Evolutionary conservation across 257 asterid species (phyloP), one percentile per base, ranked within the genome.

Genomic region (Hygrophila difformis): DNA sequence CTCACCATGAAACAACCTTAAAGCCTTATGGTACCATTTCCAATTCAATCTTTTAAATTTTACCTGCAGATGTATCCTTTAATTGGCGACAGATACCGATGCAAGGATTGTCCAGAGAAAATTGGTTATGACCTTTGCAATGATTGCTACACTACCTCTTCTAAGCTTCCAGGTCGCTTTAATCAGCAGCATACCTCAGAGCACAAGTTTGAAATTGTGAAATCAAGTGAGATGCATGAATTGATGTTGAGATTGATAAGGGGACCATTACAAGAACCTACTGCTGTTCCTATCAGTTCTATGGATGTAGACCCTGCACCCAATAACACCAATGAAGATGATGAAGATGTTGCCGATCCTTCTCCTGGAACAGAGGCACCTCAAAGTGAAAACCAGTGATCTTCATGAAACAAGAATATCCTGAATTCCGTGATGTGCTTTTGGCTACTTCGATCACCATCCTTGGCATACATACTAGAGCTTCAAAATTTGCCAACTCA

Each of bases 171-270:
- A 6, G 84, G 84, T 14, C 66, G 88, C 21, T 78, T 75, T 44
- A 78, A 69, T 46, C 88, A 75, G 63, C 76, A 72, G 49, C 88
- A 78, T 63, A 72, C 83, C 5, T 64, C 82, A 15, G 76, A 74
- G 19, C 88, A 78, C 61, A 43, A 41, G 44, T 74, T 74, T 59
- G 78, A 78, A 64, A 39, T 56, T 22, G 3, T 37, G 60, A 61
- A 55, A 46, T 70, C 57, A 12, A 43, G 15, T 43, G 20, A 26
- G 12, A 42, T 61, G 31, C 60, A 44, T 39, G 52, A 69, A 26
- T 38, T 56, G 12, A 54, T 68, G 72, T 20, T 60, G 19, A 64
- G 70, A 56, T 16, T 76, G 41, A 41, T 55, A 7, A 44, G 59
- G 58, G 69, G 61, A 49, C 68, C 64, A 23, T 18, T 49, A n/a